Conservation (phyloP, 768 basidiomycete genomes). For the Mycena chlorophos region DNA sequence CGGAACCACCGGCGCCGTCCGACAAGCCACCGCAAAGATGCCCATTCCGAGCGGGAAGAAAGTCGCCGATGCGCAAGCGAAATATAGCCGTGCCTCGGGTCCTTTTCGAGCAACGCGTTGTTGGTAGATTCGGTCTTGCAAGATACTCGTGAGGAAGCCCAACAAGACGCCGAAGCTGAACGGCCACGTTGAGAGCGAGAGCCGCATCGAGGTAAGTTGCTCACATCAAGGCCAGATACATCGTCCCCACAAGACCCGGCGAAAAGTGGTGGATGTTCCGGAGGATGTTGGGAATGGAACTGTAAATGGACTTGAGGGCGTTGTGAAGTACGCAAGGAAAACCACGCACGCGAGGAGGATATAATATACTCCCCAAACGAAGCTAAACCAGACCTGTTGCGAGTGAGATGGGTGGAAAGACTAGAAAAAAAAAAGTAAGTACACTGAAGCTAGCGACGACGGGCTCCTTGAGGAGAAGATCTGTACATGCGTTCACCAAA, state of each 20-base stretch:
- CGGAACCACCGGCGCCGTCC: constrained; percentile 44
- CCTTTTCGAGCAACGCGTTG: constrained; percentile 36
- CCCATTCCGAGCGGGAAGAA: constrained; percentile 63
- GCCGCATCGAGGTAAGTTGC: constrained; percentile 17
- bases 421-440: constrained; percentile 37
- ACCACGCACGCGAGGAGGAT: constrained; percentile 59
- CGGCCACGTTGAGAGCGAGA: background rate
- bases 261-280: constrained; percentile 57
- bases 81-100: constrained; percentile 62
- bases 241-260: constrained; percentile 56
- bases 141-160: constrained; percentile 46
- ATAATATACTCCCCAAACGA: constrained; percentile 75
- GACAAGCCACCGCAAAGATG: constrained; percentile 68
- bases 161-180: constrained; percentile 55
- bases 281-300: constrained; percentile 61
- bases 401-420: constrained; percentile 9
- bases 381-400: constrained; percentile 62
- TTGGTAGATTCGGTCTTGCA: constrained; percentile 51
- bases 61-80: constrained; percentile 54
- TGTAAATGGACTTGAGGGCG: constrained; percentile 23
- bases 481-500: constrained; percentile 32
- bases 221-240: constrained; percentile 59
- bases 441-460: constrained; percentile 73
- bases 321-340: background rate
- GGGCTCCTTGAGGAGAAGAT: constrained; percentile 67